These are phyloP conservation scores for Phlebopus sp. DNA, from an alignment of 1,284 basidiomycete genomes.

Conservation along the genomic window DNA sequence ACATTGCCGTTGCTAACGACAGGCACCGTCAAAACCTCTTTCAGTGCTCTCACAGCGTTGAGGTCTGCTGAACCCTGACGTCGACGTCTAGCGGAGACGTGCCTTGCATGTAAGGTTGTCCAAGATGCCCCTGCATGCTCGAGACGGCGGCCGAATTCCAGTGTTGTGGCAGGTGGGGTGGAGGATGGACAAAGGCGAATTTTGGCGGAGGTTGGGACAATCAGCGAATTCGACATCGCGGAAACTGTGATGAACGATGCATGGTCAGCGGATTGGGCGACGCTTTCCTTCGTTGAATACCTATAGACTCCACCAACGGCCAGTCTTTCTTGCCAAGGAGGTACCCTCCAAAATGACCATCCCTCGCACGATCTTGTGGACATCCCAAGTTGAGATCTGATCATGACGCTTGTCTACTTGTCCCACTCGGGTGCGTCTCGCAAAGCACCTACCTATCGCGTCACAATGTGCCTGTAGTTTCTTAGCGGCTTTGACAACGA, in stretches of 20 bases:
- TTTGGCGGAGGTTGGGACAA: constrained; percentile 64
- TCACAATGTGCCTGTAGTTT: constrained; percentile 58
- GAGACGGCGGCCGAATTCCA: constrained; percentile 53
- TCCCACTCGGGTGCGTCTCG: neutral
- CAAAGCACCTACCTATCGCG: constrained; percentile 53
- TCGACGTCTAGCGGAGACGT: constrained; percentile 62
- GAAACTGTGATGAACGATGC: constrained; percentile 38
- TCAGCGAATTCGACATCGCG: constrained; percentile 54
- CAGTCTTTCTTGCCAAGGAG: constrained; percentile 68
- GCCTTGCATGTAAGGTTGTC: constrained; percentile 70
- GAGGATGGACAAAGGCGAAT: constrained; percentile 50
- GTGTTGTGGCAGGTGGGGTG: constrained; percentile 48
- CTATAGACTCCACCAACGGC: constrained; percentile 61
- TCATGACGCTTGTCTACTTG: constrained; percentile 11
- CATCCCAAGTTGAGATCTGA: constrained; percentile 62
- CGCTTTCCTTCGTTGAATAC: constrained; percentile 32
- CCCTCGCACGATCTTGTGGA: constrained; percentile 66
- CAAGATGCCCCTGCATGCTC: constrained; percentile 62
- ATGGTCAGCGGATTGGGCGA: neutral
- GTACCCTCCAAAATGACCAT: constrained; percentile 72
- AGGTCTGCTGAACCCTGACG: constrained; percentile 70
- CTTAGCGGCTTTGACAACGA: constrained; percentile 54
- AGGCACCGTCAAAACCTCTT: constrained; percentile 48
- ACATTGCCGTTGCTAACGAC: constrained; percentile 80
- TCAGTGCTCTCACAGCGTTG: constrained; percentile 52